These are phyloP conservation scores for Cystobasidium tubakii DNA, from an alignment of 768 basidiomycete species.

Conservation along the genomic window DNA sequence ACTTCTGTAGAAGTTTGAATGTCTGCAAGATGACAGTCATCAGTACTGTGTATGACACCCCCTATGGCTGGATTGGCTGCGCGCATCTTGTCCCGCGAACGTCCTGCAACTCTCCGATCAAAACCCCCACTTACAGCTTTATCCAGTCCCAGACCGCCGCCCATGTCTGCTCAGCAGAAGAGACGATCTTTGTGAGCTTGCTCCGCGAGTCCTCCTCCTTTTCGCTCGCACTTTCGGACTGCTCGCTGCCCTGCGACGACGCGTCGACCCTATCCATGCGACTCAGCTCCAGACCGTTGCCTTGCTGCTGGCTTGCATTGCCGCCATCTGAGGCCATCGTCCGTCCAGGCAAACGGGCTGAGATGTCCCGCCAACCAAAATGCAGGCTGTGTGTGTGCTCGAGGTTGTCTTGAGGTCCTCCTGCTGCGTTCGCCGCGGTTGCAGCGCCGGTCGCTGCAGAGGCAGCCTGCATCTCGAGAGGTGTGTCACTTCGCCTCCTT, in stretches of 20 bases:
- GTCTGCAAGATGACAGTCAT: not conserved
- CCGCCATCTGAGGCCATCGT: not conserved
- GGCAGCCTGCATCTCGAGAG: not conserved
- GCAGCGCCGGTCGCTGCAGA: not conserved
- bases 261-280: not conserved
- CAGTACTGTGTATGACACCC: not conserved
- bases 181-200: not conserved
- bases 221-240: not conserved
- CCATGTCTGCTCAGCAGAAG: not conserved
- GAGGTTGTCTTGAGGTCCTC: not conserved
- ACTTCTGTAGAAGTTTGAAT: slow-evolving; percentile 26
- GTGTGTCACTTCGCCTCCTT: not conserved
- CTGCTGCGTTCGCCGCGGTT: not conserved
- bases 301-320: not conserved
- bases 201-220: not conserved
- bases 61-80: not conserved
- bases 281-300: not conserved
- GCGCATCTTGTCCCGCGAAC: no score
- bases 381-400: not conserved
- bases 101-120: not conserved
- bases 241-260: not conserved
- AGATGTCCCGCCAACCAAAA: not conserved
- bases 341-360: not conserved
- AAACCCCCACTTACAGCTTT: not conserved
- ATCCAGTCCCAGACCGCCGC: not conserved